Evolutionary conservation across 352 stramenopile genomes (phyloP), one percentile per base, ranked within the genome.

Genomic region (Phytophthora kernoviae): DNA sequence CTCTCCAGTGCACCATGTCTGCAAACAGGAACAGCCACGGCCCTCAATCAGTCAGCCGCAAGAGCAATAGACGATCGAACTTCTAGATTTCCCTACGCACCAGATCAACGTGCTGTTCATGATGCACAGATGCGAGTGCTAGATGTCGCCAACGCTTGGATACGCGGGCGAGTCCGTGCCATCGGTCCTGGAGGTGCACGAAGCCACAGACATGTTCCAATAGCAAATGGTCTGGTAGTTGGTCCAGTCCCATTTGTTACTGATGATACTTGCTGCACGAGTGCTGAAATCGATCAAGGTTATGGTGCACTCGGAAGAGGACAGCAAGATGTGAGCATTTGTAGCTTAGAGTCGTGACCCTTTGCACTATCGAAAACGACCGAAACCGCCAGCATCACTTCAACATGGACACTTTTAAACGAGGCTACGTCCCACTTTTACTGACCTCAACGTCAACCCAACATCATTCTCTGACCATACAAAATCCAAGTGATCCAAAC

Each of bases 1-100:
- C 37, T 90, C 67, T 1, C 84, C 74, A 3, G 79, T 81, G 65
- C 80, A 90, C 84, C 84, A 93, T 1, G 77, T 91, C 82, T 91
- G 33, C 5, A 40, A 62, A 4, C 18, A 7, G 20, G 4, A 42
- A 21, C 61, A 6, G 36, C 26, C 30, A 46, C 20, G 7, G 9
- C n/a, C n/a, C n/a, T n/a, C 7, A 17, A 9, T 64, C 26, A 54
- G 30, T 47, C 22, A 12, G 5, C 14, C 6, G 34, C 34, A 12
- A 41, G 37, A 26, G 49, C 24, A n/a, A n/a, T n/a, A n/a, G n/a
- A n/a, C n/a, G n/a, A n/a, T 30, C 3, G 6, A 30, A 30, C n/a
- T 11, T 22, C 10, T 15, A 34, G 8, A 26, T 30, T 26, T 26
- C 32, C 36, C 22, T 18, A 74, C 76, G 51, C 49, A 91, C 84